Base-by-base conservation (phyloP, 169 alveolate species). In the Babesia caballi region DNA sequence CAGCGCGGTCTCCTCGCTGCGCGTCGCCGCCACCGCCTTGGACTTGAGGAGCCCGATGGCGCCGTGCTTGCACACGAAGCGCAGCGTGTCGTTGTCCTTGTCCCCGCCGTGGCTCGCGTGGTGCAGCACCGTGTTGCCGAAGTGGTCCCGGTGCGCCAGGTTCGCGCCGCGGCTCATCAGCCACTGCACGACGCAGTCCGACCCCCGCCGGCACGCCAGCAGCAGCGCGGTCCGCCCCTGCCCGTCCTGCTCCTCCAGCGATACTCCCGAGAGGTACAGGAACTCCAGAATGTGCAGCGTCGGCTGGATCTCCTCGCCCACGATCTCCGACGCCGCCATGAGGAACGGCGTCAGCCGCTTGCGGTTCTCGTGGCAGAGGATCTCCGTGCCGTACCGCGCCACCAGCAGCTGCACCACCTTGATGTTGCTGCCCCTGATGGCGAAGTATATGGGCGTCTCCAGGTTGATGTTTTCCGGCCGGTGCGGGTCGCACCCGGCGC, bases 241-340 rank as follows among this genome's bases (percentile, higher is more conserved):
- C 14, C 63, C 87, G 60, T 94, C 96, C 63, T 94, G 97, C 65
- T 92, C 96, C 69, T 93, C 97, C 35, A 93, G 81, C 33, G 97
- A 90, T 42, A 85, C 92, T 6, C 97, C 97, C 41, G 93, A 77
- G 30, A 92, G 82, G 72, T 91, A 92, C 33, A 92, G 82, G 67
- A 89, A 90, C 66, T 92, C 96, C 72, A 92, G 87, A 35, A 91
- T 85, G 77, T 89, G 91, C 36, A 92, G 77, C 21, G 91, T 46
- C 44, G 87, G 91, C 42, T 82, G 78, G 28, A 92, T 74, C 49
- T 85, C 76, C 15, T 91, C 96, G 49, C 90, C 96, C 11, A 81
- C 71, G 30, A 65, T 67, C 71, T 92, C 96, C 27, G 96, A 76
- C 19, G 94, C 94, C 38, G 96, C 96, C 19, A 91, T 72, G 41